Conservation (phyloP, 2,329 filamentous ascomycete genomes). For the Diaporthe sp. region DNA sequence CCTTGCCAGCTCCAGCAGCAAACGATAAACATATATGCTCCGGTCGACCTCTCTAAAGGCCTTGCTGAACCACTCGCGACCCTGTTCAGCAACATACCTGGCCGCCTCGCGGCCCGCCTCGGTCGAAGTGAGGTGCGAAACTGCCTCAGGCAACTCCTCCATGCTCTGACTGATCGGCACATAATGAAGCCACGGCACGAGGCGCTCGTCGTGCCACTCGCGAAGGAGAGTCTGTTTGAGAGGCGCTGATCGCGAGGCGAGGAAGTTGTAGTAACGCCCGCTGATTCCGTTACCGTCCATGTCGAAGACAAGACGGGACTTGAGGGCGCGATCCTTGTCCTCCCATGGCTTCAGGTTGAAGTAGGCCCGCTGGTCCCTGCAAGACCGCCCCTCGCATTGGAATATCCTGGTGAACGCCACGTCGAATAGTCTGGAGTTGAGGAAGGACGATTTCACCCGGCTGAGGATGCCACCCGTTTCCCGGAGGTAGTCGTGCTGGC, state of each 20-base stretch:
- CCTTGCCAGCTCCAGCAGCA: slow-evolving; percentile 69
- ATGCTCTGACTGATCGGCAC: slow-evolving; percentile 64
- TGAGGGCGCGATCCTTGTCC: slow-evolving; percentile 46
- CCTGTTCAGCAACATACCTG: slow-evolving; percentile 64
- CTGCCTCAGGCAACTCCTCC: slow-evolving; percentile 65
- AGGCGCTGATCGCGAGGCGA: slow-evolving; percentile 61
- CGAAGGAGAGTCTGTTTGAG: slow-evolving; percentile 66
- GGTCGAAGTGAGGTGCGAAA: slow-evolving; percentile 60
- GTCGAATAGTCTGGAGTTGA: slow-evolving; percentile 38
- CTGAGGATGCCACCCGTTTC: background rate
- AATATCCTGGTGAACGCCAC: slow-evolving; percentile 37
- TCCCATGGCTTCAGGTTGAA: slow-evolving; percentile 39
- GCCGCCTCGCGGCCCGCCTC: slow-evolving; percentile 62
- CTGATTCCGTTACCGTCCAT: slow-evolving; percentile 70
- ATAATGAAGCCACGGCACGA: slow-evolving; percentile 70
- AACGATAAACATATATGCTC: slow-evolving; percentile 70
- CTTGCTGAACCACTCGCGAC: slow-evolving; percentile 66
- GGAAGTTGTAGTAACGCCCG: slow-evolving; percentile 65
- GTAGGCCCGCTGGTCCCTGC: slow-evolving; percentile 41
- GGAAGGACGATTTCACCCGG: slow-evolving; percentile 22
- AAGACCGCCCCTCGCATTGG: slow-evolving; percentile 32
- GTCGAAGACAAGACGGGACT: slow-evolving; percentile 62
- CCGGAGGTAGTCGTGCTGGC: slow-evolving; percentile 14
- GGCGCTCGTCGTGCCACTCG: slow-evolving; percentile 71
- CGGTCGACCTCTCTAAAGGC: slow-evolving; percentile 71